Evolutionary conservation across 108 stramenopile species (phyloP).

Genomic region (Hondaea fermentalgiana): DNA sequence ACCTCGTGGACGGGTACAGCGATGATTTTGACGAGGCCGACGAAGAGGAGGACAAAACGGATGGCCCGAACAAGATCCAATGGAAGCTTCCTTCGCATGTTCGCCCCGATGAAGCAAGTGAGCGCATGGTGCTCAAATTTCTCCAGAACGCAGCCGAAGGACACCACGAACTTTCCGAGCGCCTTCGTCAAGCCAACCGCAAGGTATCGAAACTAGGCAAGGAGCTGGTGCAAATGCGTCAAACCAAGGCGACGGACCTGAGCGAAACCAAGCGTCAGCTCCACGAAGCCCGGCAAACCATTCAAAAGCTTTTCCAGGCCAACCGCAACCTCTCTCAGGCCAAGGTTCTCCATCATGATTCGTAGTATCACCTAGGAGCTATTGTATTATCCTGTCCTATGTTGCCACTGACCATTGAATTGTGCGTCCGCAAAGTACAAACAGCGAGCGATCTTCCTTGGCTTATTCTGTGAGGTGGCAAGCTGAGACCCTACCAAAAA

Average conservation of each 20-base stretch:
- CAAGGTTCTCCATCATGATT: background rate
- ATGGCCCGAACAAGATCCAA: background rate
- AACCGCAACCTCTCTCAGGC: background rate
- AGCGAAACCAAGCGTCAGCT: background rate
- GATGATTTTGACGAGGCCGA: background rate
- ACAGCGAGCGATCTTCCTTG: no score
- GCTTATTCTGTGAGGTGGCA: no score
- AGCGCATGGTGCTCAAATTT: background rate
- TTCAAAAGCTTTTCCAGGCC: background rate
- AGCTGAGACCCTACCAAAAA: no score
- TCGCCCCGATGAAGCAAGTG: background rate
- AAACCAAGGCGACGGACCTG: background rate
- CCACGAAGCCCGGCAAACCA: background rate
- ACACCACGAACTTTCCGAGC: background rate
- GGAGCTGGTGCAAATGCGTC: background rate
- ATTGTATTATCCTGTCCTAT: no score
- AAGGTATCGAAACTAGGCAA: background rate
- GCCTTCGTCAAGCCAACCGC: background rate
- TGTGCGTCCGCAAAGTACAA: no score
- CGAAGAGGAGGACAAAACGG: background rate
- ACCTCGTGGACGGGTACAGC: no score
- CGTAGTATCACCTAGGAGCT: no score
- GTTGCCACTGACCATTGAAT: no score
- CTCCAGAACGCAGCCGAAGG: background rate
- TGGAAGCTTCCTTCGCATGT: background rate